These are phyloP conservation scores for Pseudocercospora eumusae DNA, from an alignment of 2,329 filamentous ascomycete species.

Conservation along the genomic window DNA sequence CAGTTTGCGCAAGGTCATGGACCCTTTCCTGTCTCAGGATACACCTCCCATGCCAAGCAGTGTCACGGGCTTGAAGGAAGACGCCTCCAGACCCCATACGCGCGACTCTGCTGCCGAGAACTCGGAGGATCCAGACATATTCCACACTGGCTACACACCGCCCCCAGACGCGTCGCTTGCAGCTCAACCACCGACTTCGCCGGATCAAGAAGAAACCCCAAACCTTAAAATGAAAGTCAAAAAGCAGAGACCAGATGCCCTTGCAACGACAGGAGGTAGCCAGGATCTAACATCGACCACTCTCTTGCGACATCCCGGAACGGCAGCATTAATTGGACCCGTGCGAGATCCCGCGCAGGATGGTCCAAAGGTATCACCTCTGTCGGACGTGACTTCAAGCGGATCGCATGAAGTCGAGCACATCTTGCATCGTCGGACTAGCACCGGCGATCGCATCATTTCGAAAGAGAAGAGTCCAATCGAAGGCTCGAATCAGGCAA, in stretches of 20 bases:
- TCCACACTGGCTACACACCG: conserved; percentile 75
- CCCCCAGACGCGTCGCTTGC: conserved; percentile 71
- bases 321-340: conserved; percentile 31
- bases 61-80: conserved; percentile 15
- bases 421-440: conserved; percentile 28
- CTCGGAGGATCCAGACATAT: conserved; percentile 57
- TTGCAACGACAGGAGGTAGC: conserved; percentile 26
- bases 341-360: conserved; percentile 27
- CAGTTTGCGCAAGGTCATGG: conserved; percentile 84
- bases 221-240: conserved; percentile 47
- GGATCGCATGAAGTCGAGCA: conserved; percentile 8
- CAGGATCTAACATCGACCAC: conserved; percentile 58
- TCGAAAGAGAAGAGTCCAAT: conserved; percentile 21
- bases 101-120: conserved; percentile 29
- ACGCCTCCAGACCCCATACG: conserved; percentile 35
- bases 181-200: conserved; percentile 30
- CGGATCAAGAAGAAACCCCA: conserved; percentile 37
- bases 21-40: conserved; percentile 65
- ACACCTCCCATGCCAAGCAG: conserved; percentile 11
- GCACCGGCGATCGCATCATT: conserved; percentile 38
- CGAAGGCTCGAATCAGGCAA: conserved; percentile 18
- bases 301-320: conserved; percentile 52
- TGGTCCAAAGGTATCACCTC: conserved; percentile 30
- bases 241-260: conserved; percentile 31
- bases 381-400: conserved; percentile 27